A percentile compares a stretch with the other conserved stretches of the same genome.
Evolutionary conservation across 2,329 filamentous ascomycete species (phyloP).

Genomic region (Rhinocladiella mackenziei): DNA sequence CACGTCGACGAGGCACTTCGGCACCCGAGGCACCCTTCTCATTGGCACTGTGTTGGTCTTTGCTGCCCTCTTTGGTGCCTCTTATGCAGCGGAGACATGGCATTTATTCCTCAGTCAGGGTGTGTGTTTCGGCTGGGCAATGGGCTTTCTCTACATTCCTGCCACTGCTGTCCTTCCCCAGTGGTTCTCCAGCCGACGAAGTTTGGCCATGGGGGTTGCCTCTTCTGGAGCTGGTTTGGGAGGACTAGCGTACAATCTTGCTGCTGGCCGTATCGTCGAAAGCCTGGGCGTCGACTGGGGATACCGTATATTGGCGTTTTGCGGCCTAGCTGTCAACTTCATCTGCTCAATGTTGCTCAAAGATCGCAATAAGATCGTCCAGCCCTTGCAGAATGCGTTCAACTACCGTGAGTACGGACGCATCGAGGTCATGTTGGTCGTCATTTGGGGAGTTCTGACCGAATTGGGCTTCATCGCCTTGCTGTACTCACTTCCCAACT

Average conservation of each 20-base stretch:
- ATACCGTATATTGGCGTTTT: constrained; percentile 31
- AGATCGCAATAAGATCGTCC: constrained; percentile 29
- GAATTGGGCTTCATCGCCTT: constrained; percentile 48
- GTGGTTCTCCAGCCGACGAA: constrained; percentile 33
- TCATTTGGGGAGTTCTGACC: constrained; percentile 42
- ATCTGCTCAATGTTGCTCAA: constrained; percentile 29
- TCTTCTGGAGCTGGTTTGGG: constrained; percentile 33
- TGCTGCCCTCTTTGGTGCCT: constrained; percentile 29
- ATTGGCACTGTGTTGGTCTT: constrained; percentile 23
- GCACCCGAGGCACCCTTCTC: constrained; percentile 25
- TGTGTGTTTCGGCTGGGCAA: constrained; percentile 28
- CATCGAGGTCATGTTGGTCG: constrained; percentile 27
- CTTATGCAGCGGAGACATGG: constrained; percentile 29
- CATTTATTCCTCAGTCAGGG: constrained; percentile 31
- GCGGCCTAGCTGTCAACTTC: constrained; percentile 28
- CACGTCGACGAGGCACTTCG: constrained; percentile 18
- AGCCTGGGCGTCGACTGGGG: constrained; percentile 29
- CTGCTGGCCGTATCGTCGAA: constrained; percentile 28
- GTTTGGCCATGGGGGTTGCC: constrained; percentile 32
- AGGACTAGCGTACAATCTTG: constrained; percentile 31
- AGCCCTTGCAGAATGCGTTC: constrained; percentile 26
- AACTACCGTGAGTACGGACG: constrained; percentile 23
- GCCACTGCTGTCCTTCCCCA: constrained; percentile 27
- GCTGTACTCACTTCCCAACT: constrained; percentile 46
- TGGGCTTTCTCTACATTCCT: constrained; percentile 31